A percentile compares a stretch with the other conserved stretches of the same genome.
phyloP scores from a whole-genome alignment of 1,284 basidiomycete genomes.

The Ganoderma leucocontextum region DNA sequence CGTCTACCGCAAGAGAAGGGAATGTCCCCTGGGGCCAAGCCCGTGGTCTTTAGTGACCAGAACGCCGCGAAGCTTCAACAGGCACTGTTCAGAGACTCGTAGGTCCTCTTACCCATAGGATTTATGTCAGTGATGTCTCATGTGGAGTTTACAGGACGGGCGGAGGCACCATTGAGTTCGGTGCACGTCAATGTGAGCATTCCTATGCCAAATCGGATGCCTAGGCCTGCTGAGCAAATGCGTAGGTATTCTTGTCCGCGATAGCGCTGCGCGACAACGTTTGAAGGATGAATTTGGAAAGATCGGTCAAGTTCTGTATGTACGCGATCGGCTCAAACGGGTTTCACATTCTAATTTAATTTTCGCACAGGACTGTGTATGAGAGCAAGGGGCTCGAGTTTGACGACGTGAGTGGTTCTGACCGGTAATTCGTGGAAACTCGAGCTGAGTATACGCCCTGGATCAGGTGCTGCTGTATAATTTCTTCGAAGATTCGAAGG shows the following conservation, averaged over 20 bases:
- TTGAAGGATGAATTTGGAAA: background rate
- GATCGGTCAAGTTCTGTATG: background rate
- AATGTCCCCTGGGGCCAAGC: constrained; percentile 63
- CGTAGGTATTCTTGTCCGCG: constrained; percentile 11
- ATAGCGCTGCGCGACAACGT: constrained; percentile 1
- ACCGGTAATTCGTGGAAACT: background rate
- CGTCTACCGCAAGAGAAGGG: constrained; percentile 63
- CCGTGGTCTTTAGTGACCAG: constrained; percentile 61
- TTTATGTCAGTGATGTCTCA: background rate
- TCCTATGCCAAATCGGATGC: no score
- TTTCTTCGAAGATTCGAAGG: constrained; percentile 71
- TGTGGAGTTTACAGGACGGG: background rate
- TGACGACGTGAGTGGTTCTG: constrained; percentile 58
- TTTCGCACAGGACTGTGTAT: constrained; percentile 60
- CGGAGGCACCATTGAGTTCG: background rate
- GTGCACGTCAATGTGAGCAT: constrained; percentile 4
- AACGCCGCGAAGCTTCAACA: constrained; percentile 59
- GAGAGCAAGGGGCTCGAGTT: constrained; percentile 81
- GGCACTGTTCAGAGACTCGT: constrained; percentile 63
- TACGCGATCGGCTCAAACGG: background rate
- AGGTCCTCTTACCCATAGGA: constrained; percentile 13
- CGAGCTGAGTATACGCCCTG: background rate
- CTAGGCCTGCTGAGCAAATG: background rate
- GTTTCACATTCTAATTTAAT: background rate
- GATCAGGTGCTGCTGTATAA: constrained; percentile 71